Evolutionary conservation across 1,284 basidiomycete genomes (phyloP).

Genomic region (Dichomitus squalens): DNA sequence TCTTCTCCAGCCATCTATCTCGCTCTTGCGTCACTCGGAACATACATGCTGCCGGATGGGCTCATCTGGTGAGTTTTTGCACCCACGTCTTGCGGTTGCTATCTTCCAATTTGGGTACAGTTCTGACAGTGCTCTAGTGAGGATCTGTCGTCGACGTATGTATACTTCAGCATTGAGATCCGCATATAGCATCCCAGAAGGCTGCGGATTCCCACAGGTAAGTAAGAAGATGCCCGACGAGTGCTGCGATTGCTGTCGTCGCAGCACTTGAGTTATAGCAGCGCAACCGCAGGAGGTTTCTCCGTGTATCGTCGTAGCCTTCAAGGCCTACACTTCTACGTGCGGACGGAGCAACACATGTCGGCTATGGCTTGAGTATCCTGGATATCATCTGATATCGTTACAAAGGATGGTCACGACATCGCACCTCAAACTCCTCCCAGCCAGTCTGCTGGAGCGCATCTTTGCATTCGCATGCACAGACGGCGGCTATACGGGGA

Average conservation of each 20-base stretch:
- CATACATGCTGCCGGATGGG: background rate
- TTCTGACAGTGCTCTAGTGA: background rate
- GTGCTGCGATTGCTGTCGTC: background rate
- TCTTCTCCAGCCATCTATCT: background rate
- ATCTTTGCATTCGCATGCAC: slow-evolving; percentile 4
- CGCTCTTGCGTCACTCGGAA: background rate
- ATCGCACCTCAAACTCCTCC: background rate
- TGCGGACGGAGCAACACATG: background rate
- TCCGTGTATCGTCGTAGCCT: no score
- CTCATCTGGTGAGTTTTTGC: background rate
- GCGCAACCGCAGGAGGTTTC: no score
- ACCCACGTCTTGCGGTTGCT: background rate
- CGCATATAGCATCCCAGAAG: background rate
- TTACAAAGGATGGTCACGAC: no score
- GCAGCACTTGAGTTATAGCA: background rate
- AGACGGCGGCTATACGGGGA: slow-evolving; percentile 6
- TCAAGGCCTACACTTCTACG: background rate
- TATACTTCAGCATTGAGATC: background rate
- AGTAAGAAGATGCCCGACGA: background rate
- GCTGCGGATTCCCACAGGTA: background rate
- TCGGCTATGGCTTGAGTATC: no score
- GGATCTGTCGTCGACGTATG: background rate
- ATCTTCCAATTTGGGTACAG: background rate
- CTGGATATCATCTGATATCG: no score
- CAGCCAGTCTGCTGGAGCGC: background rate